These are phyloP conservation scores for Fusarium sp. DNA, from an alignment of 2,329 filamentous ascomycete genomes.

Conservation along the genomic window DNA sequence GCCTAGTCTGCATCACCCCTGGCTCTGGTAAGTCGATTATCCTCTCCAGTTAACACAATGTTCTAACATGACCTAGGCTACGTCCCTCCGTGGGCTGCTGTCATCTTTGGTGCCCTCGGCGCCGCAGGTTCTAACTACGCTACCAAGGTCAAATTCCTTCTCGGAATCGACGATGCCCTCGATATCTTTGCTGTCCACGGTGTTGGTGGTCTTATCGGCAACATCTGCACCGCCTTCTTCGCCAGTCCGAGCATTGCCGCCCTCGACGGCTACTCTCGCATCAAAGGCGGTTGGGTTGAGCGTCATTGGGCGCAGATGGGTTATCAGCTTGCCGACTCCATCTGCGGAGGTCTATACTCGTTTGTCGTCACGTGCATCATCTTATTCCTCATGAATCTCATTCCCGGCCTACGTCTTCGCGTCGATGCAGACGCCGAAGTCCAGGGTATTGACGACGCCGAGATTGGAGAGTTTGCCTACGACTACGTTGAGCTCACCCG, in stretches of 20 bases:
- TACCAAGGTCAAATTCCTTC: constrained; percentile 88
- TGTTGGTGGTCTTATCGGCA: constrained; percentile 81
- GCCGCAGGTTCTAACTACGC: constrained; percentile 87
- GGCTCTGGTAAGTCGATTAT: constrained; percentile 70
- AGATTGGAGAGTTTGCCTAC: constrained; percentile 95
- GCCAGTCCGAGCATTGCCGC: constrained; percentile 86
- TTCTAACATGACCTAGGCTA: constrained; percentile 59
- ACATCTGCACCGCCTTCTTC: constrained; percentile 83
- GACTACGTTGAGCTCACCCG: constrained; percentile 89
- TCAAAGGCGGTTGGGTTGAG: constrained; percentile 84
- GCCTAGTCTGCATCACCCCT: constrained; percentile 88
- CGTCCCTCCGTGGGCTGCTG: constrained; percentile 85
- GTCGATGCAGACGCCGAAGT: constrained; percentile 82
- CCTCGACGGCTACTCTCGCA: constrained; percentile 76
- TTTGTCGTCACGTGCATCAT: constrained; percentile 83
- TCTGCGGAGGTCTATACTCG: constrained; percentile 80
- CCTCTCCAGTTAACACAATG: not conserved
- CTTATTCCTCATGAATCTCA: constrained; percentile 81
- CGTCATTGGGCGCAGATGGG: constrained; percentile 84
- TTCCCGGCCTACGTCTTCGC: constrained; percentile 80
- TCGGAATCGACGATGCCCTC: constrained; percentile 84
- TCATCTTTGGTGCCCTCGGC: constrained; percentile 81
- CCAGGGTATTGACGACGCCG: constrained; percentile 86
- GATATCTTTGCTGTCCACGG: constrained; percentile 90
- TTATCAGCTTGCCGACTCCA: constrained; percentile 85